Percentiles rank a stretch among this genome's conserved stretches.
phyloP scores from a whole-genome alignment of 257 asterid species.

The Phtheirospermum japonicum region DNA sequence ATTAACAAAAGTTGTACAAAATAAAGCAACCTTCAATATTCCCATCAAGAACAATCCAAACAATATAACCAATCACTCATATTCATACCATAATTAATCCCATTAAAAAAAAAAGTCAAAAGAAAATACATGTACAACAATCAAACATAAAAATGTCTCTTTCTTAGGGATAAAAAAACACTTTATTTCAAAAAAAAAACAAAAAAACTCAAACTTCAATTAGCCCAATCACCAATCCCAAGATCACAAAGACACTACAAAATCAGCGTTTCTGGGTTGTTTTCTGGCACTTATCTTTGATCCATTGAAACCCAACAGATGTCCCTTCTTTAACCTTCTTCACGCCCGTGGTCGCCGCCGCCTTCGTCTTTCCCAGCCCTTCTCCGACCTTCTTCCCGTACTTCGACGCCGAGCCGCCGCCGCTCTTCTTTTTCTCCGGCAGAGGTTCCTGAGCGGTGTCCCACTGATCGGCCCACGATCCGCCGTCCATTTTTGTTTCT shows the following conservation, averaged over 20 bases:
- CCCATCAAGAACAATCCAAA: background rate
- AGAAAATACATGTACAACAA: no score
- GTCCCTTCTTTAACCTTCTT: conserved; percentile 79
- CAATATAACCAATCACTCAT: background rate
- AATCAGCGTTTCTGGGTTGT: conserved; percentile 32
- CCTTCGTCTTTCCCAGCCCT: conserved; percentile 57
- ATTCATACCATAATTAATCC: no score
- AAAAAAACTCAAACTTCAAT: no score
- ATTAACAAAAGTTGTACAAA: background rate
- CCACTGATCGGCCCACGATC: conserved; percentile 94
- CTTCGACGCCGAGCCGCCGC: conserved; percentile 38
- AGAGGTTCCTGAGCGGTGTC: conserved; percentile 44
- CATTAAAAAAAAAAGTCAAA: no score
- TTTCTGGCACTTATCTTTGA: conserved; percentile 54
- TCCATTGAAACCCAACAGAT: conserved; percentile 60
- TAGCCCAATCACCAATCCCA: no score
- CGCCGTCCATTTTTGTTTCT: conserved; percentile 20
- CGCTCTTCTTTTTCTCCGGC: conserved; percentile 38
- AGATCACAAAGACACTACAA: no score
- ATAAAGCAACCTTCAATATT: background rate
- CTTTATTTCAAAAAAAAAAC: no score
- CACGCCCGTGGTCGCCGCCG: conserved; percentile 64
- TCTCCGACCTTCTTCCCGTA: conserved; percentile 55
- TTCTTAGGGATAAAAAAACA: no score
- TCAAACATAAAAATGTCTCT: no score